Evolutionary conservation across 345 rosid species (phyloP), one percentile per base, ranked within the genome.

Genomic region (Eucalyptus lansdowneana): DNA sequence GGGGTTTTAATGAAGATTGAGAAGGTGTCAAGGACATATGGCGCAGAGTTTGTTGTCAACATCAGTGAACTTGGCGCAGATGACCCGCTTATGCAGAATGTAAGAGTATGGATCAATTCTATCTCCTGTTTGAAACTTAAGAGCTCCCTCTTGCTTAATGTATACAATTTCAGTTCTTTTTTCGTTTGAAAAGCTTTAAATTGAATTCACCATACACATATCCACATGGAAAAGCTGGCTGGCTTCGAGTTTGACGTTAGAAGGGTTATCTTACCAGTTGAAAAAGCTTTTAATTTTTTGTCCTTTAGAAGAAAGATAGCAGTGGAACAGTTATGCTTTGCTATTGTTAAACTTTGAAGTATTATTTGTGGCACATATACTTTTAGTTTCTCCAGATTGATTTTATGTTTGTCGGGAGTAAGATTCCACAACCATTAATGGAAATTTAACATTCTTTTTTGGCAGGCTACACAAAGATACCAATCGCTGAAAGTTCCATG

Each of bases 21-120:
- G 91, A 91, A 89, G 51, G 97, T 94, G 87, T 94, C 93, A 15
- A 92, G 90, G 90, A 86, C 93, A 90, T 94, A 93, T 90, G 89
- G 93, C 27, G 93, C 90, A 40, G 91, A 76, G 90, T 95, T 97
- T 93, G 96, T 96, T 92, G 91, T 97, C 90, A 93, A 94, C 90
- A 91, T 93, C 86, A 92, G 96, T 88, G 94, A 94, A 88, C 89
- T 91, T 89, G 98, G 96, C 62, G 95, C 93, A 89, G 92, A 92
- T 91, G 97, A 95, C 90, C 94, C 94, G 25, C 96, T 96, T 89
- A 88, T 88, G 87, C 93, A 91, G 92, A 94, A 96, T 90, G 98
- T 95, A 90, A 94, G 96, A 72, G 49, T 16, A 15, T 87, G 22
- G 34, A 45, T 47, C 37, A 47, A 47, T 86, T 25, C 19, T 47